Base-by-base conservation (phyloP, 1,284 basidiomycete species). In the Ganoderma multipileum region DNA sequence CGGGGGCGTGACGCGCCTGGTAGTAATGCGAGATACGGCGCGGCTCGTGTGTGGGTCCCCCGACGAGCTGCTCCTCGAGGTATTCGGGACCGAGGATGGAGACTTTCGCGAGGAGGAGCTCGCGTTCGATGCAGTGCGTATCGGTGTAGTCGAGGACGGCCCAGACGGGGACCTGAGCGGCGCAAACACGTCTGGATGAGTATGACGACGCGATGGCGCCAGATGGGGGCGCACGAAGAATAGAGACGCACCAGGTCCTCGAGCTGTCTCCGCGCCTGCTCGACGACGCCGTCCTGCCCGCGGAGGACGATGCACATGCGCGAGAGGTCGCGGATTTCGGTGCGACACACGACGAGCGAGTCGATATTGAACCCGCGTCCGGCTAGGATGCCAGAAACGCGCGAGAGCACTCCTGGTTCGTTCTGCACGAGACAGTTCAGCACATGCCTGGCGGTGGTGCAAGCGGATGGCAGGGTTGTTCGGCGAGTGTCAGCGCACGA, bases 351-450 rank as follows among this genome's bases (percentile, higher is more conserved):
- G 74, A 99, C 98, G 70, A 99, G 87, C 23, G 97, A 99, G 83
- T 99, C 98, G 77, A 97, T 98, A 86, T 99, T 99, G 87, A 99
- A 98, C 1, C 98, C 98, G 73, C 98, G 87, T 52, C 95, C 98
- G 28, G 98, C 98, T 38, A 99, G 88, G 74, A 97, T 99, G 72
- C 98, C 98, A 6, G 97, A 97, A 1, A 99, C 97, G 74, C 98
- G 93, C 28, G 97, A 98, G 26, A 99, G 87, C 23, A 99, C 98
- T 80, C 98, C 98, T 2, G 98, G 98, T 83, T 99, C 98, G 80
- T 99, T 99, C 83, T 99, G 98, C 8, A 99, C 98, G 70, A 99
- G 90, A 82, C 97, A 99, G 84, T 99, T 99, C 73, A 99, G 88
- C 69, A 97, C 91, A 79, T 99, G 98, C 79, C 96, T 94, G 78